Evolutionary conservation across 2,329 filamentous ascomycete genomes (phyloP).

Genomic region (Talaromyces sp.): DNA sequence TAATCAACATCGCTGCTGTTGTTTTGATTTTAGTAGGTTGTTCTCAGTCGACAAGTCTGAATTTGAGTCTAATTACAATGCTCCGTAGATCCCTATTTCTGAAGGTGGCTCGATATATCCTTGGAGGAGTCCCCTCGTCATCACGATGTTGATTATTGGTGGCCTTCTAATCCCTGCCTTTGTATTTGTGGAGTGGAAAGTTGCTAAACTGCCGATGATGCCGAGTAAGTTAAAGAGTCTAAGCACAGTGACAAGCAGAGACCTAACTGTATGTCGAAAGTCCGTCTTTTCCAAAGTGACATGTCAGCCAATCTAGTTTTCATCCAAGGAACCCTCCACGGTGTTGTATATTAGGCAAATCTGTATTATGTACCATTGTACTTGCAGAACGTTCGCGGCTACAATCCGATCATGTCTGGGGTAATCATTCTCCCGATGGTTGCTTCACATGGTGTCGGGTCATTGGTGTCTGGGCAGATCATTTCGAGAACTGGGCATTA

Average conservation of each 20-base stretch:
- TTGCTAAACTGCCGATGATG: conserved; percentile 6
- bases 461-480: neutral
- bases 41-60: neutral
- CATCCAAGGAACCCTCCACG: conserved; percentile 18
- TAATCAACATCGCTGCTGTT: conserved; percentile 3
- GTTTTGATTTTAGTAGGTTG: conserved; percentile 3
- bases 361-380: conserved; percentile 15
- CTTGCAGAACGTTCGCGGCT: conserved; percentile 3
- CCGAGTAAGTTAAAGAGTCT: neutral
- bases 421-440: conserved; percentile 6
- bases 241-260: neutral
- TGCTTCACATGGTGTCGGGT: conserved; percentile 3
- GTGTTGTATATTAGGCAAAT: conserved; percentile 16
- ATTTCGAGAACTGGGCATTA: conserved; percentile 6
- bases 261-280: neutral
- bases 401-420: conserved; percentile 1
- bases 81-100: conserved; percentile 1
- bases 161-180: neutral
- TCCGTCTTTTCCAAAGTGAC: conserved; percentile 20
- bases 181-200: conserved; percentile 8
- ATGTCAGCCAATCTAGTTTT: conserved; percentile 20
- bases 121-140: conserved; percentile 4
- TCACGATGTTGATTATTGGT: conserved; percentile 2
- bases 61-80: neutral
- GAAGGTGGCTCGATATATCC: conserved; percentile 7